Evolutionary conservation across 1,284 basidiomycete genomes (phyloP).

Genomic region (Testicularia cyperi): DNA sequence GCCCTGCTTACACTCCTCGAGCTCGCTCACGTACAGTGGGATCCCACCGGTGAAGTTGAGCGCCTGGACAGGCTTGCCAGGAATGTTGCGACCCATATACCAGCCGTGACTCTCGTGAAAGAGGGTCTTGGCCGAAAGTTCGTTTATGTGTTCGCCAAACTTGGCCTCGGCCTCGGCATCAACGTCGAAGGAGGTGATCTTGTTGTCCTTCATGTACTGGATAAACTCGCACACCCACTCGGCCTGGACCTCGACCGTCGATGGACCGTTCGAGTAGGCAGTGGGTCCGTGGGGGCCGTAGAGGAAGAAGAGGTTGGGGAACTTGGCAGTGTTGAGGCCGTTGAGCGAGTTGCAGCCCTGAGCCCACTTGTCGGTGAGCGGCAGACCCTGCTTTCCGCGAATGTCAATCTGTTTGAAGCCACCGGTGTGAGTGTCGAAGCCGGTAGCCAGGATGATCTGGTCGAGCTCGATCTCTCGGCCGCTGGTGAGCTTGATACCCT

Average conservation of each 20-base stretch:
- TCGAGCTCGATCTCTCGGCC: constrained; percentile 59
- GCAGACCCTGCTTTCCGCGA: constrained; percentile 28
- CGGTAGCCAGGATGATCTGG: constrained; percentile 54
- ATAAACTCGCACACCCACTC: constrained; percentile 38
- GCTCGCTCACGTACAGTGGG: constrained; percentile 36
- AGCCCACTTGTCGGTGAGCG: constrained; percentile 39
- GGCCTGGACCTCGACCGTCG: constrained; percentile 38
- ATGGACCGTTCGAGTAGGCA: constrained; percentile 37
- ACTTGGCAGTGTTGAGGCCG: constrained; percentile 38
- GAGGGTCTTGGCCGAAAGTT: constrained; percentile 36
- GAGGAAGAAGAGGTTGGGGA: constrained; percentile 47
- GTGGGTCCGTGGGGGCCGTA: constrained; percentile 46
- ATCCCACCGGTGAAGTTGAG: constrained; percentile 41
- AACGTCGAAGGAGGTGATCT: constrained; percentile 32
- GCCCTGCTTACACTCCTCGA: constrained; percentile 19
- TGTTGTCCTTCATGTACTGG: constrained; percentile 36
- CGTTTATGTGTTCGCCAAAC: constrained; percentile 39
- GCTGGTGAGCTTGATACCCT: constrained; percentile 64
- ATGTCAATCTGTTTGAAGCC: constrained; percentile 48
- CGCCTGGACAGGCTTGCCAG: constrained; percentile 35
- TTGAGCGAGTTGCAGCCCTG: constrained; percentile 43
- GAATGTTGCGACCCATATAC: constrained; percentile 43
- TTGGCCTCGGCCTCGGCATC: constrained; percentile 30
- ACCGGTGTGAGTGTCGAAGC: constrained; percentile 58
- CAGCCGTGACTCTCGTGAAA: constrained; percentile 44